Percentiles rank a stretch among this genome's conserved stretches.
Conservation (phyloP, 108 stramenopile genomes). For the Pseudonitzschia multiseries region DNA sequence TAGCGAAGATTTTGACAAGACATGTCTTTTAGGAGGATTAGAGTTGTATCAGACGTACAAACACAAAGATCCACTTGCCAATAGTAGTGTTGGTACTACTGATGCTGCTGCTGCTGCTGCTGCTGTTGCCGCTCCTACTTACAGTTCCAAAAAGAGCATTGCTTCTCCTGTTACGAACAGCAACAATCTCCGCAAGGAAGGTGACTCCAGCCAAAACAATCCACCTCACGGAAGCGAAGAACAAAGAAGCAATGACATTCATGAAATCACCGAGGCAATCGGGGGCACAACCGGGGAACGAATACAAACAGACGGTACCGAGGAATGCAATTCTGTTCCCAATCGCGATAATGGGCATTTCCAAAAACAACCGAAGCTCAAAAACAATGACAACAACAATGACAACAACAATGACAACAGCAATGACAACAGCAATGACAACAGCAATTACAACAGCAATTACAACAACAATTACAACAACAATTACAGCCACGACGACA, state of each 20-base stretch:
- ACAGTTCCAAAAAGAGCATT: background rate
- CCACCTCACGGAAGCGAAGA: background rate
- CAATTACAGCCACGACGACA: background rate
- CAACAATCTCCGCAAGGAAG: background rate
- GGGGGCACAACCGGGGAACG: too few species aligned
- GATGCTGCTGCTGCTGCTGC: background rate
- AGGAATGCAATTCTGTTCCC: too few species aligned
- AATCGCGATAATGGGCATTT: too few species aligned
- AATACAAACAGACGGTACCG: too few species aligned
- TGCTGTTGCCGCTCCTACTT: background rate
- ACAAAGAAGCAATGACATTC: background rate
- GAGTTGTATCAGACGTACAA: background rate
- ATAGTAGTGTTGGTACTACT: background rate
- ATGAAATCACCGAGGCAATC: too few species aligned
- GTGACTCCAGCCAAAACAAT: background rate
- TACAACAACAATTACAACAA: background rate
- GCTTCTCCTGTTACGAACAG: background rate
- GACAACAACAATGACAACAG: background rate
- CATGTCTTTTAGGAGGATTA: background rate
- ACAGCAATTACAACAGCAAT: background rate
- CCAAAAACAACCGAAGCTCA: too few species aligned
- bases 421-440: background rate
- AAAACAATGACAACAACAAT: background rate
- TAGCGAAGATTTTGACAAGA: conserved; percentile 10
- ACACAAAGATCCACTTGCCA: background rate